A percentile compares a stretch with the other conserved stretches of the same genome.
Evolutionary conservation across 1,139 yeast species (phyloP).

Genomic region (Diutina siamensis): DNA sequence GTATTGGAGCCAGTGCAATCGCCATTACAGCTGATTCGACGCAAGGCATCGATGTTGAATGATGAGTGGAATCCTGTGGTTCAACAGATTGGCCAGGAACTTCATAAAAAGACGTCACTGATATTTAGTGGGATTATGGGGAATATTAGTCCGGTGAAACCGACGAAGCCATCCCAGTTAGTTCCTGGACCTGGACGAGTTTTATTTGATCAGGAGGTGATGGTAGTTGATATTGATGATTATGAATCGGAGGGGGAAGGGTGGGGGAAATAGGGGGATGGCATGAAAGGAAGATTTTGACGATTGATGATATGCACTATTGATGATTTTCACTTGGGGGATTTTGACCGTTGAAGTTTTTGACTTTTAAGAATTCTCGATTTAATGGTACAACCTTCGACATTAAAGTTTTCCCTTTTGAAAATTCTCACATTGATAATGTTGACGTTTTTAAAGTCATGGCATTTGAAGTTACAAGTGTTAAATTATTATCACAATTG

Average conservation of each 20-base stretch:
- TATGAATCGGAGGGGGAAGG: constrained; percentile 10
- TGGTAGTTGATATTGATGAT: constrained; percentile 18
- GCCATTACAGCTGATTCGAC: constrained; percentile 2
- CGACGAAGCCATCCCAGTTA: constrained; percentile 8
- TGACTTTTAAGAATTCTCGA: no score
- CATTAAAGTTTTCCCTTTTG: no score
- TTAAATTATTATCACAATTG: no score
- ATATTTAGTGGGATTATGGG: constrained; percentile 16
- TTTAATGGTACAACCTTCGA: no score
- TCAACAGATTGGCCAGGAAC: neutral
- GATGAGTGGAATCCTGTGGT: constrained; percentile 1
- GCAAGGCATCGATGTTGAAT: constrained; percentile 1
- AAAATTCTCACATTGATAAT: no score
- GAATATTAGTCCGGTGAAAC: constrained; percentile 7
- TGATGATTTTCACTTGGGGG: no score
- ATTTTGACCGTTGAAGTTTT: no score
- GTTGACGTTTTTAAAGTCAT: no score
- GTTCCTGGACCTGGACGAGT: constrained; percentile 8
- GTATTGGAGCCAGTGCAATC: constrained; percentile 8
- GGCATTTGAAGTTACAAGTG: no score
- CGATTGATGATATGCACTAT: no score
- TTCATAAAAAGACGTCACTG: constrained; percentile 11
- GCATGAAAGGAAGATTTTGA: no score
- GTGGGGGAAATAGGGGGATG: no score
- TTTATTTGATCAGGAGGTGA: constrained; percentile 7